Evolutionary conservation across 371 early-diverging fungal species (phyloP), one percentile per base, ranked within the genome.

Genomic region (Phascolomyces articulosus): DNA sequence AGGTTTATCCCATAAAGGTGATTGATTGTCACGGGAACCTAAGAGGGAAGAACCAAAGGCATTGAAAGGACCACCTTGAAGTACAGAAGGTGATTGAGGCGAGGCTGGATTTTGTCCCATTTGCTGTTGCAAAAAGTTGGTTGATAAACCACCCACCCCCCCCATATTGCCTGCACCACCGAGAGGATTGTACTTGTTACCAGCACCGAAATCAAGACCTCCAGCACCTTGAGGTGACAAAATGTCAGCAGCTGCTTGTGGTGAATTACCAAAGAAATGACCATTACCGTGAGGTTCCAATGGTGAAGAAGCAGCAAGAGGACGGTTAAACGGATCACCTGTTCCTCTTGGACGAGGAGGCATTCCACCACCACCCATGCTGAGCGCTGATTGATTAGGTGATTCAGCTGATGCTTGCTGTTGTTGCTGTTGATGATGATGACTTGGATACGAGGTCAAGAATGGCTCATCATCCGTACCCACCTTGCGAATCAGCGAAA

Each of bases 401-500:
- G 68, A 58, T 38, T 58, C 68, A 28, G 55, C 44, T n/a, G 63
- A 16, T 44, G 44, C 4, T 6, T 8, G 44, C 21, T 15, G 47
- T 56, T 44, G 68, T 34, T 6, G 34, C 34, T 34, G 34, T n/a
- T n/a, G n/a, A n/a, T n/a, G n/a, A n/a, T 34, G 34, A 34, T 10
- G 23, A n/a, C 58, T 20, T 23, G 67, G 67, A 21, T 75, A 77
- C 18, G 82, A 75, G 0, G 79, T 70, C 61, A 88, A 70, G 74
- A 91, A 92, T 1, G 90, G 90, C 21, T 84, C 78, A 23, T 86
- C 85, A 4, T 89, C 90, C 53, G 83, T 83, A 10, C 87, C 86
- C 2, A 90, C 77, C 60, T 79, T 82, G 24, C 84, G 76, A 47
- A 90, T 85, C 59, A 93, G 65, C 3, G 74, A 63, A 40, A 83